Base-by-base conservation (phyloP, 176 grass and related monocot genomes). In the Zizania latifolia region DNA sequence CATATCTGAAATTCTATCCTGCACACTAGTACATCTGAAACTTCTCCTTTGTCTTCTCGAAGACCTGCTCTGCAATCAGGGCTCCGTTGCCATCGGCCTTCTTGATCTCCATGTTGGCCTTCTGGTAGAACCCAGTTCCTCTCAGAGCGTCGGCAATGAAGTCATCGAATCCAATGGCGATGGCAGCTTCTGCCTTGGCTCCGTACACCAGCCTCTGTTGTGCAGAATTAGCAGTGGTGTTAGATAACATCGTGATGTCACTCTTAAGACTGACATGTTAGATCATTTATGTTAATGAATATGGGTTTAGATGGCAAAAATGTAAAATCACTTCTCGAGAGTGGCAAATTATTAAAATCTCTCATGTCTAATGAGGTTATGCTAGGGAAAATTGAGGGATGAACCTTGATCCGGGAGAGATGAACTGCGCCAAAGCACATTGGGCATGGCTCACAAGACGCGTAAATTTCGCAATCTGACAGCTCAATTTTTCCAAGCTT, bases 381-480 rank as follows among this genome's bases (percentile, higher is more conserved):
- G 43, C 1, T 56, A 54, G 0, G 16, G 1, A 64, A 33, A 17
- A 10, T 46, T 11, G 26, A 59, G 58, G 19, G 4, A n/a, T 15
- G 68, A 44, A 96, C 93, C 89, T 90, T 96, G 32, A 96, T 89
- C 26, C 84, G 48, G 26, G 93, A 96, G 24, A 96, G 84, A 71
- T 92, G 89, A 68, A 96, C 86, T 24, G 89, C 93, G 11, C 89
- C 82, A 3, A 96, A 92, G 78, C 93, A 96, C 93, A 90, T 96
- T 0, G 84, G 84, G 36, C 93, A 96, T 46, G 93, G 93, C 45
- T 96, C 89, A 13, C 89, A 96, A 30, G 86, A 96, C 0, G 93
- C 82, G 13, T 96, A 96, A 9, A 96, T 90, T 84, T 96, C 93
- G 10, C 93, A 96, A 32, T 96, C 93, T 0, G 89, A 78, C 17